Percentiles rank a stretch among this genome's conserved stretches.
Conservation (phyloP, 2,329 filamentous ascomycete genomes). For the Aphanocladium album region DNA sequence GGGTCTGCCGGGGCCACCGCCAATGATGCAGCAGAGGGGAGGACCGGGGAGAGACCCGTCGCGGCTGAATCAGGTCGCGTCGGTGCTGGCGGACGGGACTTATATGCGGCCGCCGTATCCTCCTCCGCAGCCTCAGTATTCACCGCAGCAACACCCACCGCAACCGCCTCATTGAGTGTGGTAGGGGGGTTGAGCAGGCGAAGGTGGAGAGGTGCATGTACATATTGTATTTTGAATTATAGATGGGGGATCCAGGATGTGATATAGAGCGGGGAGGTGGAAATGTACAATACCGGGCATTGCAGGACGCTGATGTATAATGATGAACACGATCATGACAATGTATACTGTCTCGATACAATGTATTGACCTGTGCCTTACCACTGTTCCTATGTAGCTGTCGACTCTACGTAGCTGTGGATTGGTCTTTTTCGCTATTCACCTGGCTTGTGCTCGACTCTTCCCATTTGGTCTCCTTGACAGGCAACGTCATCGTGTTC, state of each 20-base stretch:
- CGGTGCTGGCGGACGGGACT: constrained; percentile 15
- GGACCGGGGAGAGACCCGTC: constrained; percentile 20
- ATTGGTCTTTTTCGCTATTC: too few relatives aligned
- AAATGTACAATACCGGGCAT: background rate
- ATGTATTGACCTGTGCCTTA: background rate
- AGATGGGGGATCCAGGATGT: background rate
- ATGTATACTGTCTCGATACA: too few relatives aligned
- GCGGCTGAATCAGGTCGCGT: constrained; percentile 32
- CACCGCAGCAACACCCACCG: constrained; percentile 9
- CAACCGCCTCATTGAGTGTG: constrained; percentile 11
- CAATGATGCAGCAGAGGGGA: background rate
- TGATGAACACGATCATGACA: background rate
- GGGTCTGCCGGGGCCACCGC: constrained; percentile 2
- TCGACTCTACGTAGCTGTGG: too few relatives aligned
- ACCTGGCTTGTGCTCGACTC: too few relatives aligned
- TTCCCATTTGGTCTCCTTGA: too few relatives aligned
- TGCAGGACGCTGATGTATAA: background rate
- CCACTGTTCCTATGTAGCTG: background rate
- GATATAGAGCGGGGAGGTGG: background rate
- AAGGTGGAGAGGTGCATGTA: background rate
- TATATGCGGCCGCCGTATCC: constrained; percentile 8
- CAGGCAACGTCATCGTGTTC: too few relatives aligned
- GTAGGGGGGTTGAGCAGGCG: background rate
- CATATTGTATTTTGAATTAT: background rate
- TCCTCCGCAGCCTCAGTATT: background rate